phyloP scores from a whole-genome alignment of 2,329 filamentous ascomycete genomes.

The Herpotrichia juniperi region DNA sequence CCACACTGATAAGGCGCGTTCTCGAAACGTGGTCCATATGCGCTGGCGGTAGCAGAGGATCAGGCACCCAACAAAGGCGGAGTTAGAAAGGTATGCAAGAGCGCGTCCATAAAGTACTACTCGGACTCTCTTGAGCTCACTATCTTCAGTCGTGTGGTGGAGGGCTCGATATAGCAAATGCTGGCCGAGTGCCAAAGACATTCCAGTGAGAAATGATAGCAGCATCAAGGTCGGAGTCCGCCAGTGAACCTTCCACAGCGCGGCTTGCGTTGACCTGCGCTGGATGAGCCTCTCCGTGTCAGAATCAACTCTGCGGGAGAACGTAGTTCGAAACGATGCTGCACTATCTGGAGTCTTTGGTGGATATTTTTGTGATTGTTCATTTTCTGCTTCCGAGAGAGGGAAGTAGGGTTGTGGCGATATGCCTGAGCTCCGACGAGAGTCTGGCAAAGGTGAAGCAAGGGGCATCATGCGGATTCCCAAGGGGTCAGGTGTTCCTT shows the following conservation, averaged over 20 bases:
- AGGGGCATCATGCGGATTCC: conserved; percentile 34
- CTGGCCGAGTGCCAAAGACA: conserved; percentile 37
- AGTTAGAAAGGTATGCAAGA: conserved; percentile 42
- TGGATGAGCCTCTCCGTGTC: conserved; percentile 38
- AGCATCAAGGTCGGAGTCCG: conserved; percentile 37
- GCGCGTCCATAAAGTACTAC: conserved; percentile 42
- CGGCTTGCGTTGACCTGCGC: conserved; percentile 36
- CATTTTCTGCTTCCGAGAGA: conserved; percentile 14
- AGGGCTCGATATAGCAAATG: conserved; percentile 40
- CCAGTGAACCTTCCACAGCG: conserved; percentile 45
- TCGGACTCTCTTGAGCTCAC: conserved; percentile 36
- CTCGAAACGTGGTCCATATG: conserved; percentile 43
- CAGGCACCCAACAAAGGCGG: conserved; percentile 40
- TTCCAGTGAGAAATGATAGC: conserved; percentile 32
- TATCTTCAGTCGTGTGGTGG: conserved; percentile 29
- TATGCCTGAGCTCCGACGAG: conserved; percentile 22
- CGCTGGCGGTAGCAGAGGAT: conserved; percentile 42
- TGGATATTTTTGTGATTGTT: conserved; percentile 13
- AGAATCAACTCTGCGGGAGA: conserved; percentile 34
- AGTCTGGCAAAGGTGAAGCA: conserved; percentile 28
- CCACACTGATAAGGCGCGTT: conserved; percentile 37
- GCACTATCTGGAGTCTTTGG: conserved; percentile 26
- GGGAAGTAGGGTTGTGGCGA: conserved; percentile 22
- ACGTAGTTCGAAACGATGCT: conserved; percentile 20
- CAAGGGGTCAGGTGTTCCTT: conserved; percentile 15